Evolutionary conservation across 331 rosid genomes (phyloP), one percentile per base, ranked within the genome.

Genomic region (Erythrophleum ivorense): DNA sequence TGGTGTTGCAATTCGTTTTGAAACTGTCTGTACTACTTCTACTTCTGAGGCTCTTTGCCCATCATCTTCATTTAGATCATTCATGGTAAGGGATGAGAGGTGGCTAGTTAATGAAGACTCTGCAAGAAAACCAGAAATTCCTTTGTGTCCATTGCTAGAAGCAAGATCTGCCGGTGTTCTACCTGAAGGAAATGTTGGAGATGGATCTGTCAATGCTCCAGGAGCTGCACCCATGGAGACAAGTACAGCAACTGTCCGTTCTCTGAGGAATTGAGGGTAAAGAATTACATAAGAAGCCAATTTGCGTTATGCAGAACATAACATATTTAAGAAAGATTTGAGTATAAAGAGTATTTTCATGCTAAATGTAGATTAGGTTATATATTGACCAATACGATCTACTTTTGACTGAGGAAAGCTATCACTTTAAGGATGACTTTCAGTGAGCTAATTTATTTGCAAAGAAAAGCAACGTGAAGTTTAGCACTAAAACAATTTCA

Each of bases 81-180:
- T 84, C 92, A 94, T 71, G 63, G 86, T 78, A 67, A 94, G 91
- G 71, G 91, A 83, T 45, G 78, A 67, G 11, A 94, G 89, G 67
- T 84, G 86, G 72, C 85, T 82, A 58, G 93, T 91, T 89, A 94
- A 78, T 45, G 86, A 83, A 72, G 91, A 84, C 87, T 94, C 98
- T 0, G 93, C 98, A 60, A 94, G 90, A 83, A 92, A 92, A 80
- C 98, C 98, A 77, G 98, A 85, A 55, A 94, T 90, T 77, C 98
- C 98, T 86, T 94, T 94, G 83, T 94, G 94, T 41, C 94, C 91
- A 0, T 81, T 89, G 38, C 21, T 79, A 85, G 94, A 92, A 46
- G 98, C 98, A 66, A 94, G 91, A 67, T 94, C 98, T 21, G 97
- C 91, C 31, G 98, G 89, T 85, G 91, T 65, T 89, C 81, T 85